A percentile compares a stretch with the other conserved stretches of the same genome.
These are phyloP conservation scores for Colletotrichum spaethianum DNA, from an alignment of 2,329 filamentous ascomycete genomes.

Conservation along the genomic window DNA sequence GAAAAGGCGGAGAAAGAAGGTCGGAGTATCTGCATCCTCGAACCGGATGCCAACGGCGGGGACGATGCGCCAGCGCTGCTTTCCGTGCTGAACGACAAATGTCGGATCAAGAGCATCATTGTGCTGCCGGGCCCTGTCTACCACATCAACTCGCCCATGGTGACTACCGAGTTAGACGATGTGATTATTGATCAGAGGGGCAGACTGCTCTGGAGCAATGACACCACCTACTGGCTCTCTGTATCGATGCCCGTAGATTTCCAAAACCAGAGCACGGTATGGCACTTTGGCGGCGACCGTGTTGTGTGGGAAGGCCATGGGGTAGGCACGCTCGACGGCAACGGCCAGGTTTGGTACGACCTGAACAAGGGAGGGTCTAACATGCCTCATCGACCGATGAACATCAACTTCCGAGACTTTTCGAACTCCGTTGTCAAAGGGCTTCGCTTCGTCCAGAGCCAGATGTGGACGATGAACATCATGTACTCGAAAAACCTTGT, in stretches of 20 bases:
- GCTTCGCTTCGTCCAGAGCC: conserved; percentile 67
- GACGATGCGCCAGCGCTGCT: conserved; percentile 52
- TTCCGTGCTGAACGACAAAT: conserved; percentile 50
- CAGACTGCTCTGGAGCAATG: conserved; percentile 56
- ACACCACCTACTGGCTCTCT: conserved; percentile 67
- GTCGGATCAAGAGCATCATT: conserved; percentile 49
- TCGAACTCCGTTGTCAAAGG: conserved; percentile 63
- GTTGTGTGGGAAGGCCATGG: conserved; percentile 65
- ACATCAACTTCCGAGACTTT: conserved; percentile 60
- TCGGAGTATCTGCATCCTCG: conserved; percentile 49
- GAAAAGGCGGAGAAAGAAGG: conserved; percentile 56
- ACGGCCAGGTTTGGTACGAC: conserved; percentile 73
- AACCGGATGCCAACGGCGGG: conserved; percentile 45
- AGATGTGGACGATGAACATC: conserved; percentile 74
- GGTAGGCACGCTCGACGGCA: conserved; percentile 69
- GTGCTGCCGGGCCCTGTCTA: conserved; percentile 52
- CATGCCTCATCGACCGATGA: conserved; percentile 65
- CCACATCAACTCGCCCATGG: conserved; percentile 53
- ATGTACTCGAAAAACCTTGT: conserved; percentile 62
- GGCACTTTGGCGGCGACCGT: conserved; percentile 67
- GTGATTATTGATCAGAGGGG: conserved; percentile 61
- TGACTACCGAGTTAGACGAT: conserved; percentile 49
- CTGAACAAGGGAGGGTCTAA: conserved; percentile 61
- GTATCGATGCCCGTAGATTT: conserved; percentile 66
- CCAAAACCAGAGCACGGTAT: conserved; percentile 69